phyloP scores from a whole-genome alignment of 257 asterid genomes.

The Salvia miltiorrhiza region DNA sequence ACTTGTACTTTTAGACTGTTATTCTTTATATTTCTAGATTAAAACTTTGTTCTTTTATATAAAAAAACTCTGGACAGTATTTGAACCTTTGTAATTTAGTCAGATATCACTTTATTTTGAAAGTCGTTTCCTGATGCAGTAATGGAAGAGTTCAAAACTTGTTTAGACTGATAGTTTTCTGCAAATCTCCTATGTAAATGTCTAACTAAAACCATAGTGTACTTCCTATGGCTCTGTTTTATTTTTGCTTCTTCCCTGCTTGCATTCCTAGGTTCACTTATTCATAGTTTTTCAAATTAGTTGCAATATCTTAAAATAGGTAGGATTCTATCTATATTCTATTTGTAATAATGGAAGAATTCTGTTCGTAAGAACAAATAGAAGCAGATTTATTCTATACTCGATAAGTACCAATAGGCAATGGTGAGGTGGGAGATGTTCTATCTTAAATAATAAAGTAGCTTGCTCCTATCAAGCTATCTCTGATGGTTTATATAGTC shows the following conservation, averaged over 20 bases:
- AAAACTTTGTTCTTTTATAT: background rate
- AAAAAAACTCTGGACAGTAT: background rate
- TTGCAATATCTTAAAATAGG: background rate
- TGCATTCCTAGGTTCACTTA: background rate
- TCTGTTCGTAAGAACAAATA: background rate
- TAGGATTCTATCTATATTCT: background rate
- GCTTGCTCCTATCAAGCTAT: slow-evolving; percentile 12
- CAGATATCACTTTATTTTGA: background rate
- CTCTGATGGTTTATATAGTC: slow-evolving; percentile 8
- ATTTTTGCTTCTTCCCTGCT: background rate
- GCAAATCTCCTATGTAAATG: background rate
- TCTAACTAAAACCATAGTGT: slow-evolving; percentile 6
- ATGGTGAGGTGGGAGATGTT: slow-evolving; percentile 8
- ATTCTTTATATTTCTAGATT: background rate
- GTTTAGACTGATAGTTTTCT: slow-evolving; percentile 2
- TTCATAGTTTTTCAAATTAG: background rate
- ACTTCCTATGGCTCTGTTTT: background rate
- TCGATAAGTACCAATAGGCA: background rate
- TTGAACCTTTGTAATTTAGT: background rate
- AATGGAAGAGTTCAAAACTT: background rate
- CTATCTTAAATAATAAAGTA: background rate
- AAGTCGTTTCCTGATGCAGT: background rate
- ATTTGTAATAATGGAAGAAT: background rate
- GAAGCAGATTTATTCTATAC: background rate
- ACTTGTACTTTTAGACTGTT: background rate